A percentile compares a stretch with the other conserved stretches of the same genome.
Evolutionary conservation across 148 eudicot species (phyloP).

Genomic region (Pouteria glomerata): DNA sequence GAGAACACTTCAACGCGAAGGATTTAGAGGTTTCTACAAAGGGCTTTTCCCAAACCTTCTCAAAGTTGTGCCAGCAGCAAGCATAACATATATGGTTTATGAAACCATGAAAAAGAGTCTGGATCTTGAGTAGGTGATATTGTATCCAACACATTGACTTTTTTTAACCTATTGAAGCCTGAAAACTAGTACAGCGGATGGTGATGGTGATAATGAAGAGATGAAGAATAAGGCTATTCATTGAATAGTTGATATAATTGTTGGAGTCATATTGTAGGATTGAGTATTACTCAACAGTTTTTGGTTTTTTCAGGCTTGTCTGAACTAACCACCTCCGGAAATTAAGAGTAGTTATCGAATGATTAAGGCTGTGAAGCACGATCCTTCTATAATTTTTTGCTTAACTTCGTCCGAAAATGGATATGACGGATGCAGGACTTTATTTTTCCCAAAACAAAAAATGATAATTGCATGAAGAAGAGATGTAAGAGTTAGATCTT

Average conservation of each 20-base stretch:
- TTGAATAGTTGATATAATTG: constrained; percentile 19
- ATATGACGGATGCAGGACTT: constrained; percentile 1
- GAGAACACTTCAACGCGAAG: constrained; percentile 62
- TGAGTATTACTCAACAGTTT: constrained; percentile 12
- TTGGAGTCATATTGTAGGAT: constrained; percentile 13
- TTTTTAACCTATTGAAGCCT: constrained; percentile 1
- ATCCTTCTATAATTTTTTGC: neutral
- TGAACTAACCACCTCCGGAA: constrained; percentile 9
- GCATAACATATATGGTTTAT: constrained; percentile 84
- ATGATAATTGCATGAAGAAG: neutral
- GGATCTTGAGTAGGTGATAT: constrained; percentile 36
- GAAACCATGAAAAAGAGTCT: constrained; percentile 91
- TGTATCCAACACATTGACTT: constrained; percentile 2
- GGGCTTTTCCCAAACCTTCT: constrained; percentile 93
- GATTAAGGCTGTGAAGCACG: neutral
- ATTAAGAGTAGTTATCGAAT: constrained; percentile 6
- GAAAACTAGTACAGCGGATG: constrained; percentile 5
- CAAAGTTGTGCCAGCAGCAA: constrained; percentile 91
- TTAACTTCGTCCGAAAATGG: neutral
- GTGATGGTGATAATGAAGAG: constrained; percentile 22
- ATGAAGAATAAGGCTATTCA: constrained; percentile 14
- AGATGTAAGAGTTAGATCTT: neutral
- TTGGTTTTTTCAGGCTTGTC: constrained; percentile 14
- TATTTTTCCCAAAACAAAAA: neutral
- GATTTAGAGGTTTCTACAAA: constrained; percentile 81